phyloP scores from a whole-genome alignment of 768 basidiomycete genomes.

The Kockovaella imperatae region DNA sequence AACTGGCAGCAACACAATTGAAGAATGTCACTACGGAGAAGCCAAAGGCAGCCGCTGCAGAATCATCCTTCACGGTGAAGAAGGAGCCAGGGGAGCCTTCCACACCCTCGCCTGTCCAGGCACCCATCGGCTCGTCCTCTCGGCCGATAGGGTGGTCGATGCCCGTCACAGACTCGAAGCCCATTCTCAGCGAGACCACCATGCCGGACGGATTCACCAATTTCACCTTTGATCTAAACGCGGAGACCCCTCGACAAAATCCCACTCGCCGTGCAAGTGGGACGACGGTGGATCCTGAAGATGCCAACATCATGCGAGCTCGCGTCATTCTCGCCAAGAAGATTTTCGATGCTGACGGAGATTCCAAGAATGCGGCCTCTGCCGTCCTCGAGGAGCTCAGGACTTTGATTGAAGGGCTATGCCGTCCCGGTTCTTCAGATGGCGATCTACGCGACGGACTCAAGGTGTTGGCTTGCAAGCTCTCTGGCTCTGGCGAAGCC shows the following conservation, averaged over 20 bases:
- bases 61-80: conserved; percentile 26
- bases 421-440: conserved; percentile 54
- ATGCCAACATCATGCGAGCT: conserved; percentile 85
- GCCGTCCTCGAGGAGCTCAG: conserved; percentile 52
- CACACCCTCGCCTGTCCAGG: conserved; percentile 2
- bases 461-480: conserved; percentile 68
- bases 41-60: conserved; percentile 9
- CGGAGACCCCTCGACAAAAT: not conserved
- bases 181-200: conserved; percentile 13
- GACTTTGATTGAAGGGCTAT: conserved; percentile 60
- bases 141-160: not conserved
- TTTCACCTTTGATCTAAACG: conserved; percentile 10
- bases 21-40: conserved; percentile 48
- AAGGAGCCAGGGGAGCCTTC: conserved; percentile 16
- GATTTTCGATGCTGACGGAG: conserved; percentile 44
- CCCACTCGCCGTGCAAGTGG: conserved; percentile 5
- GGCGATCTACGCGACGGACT: conserved; percentile 58
- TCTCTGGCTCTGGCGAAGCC: conserved; percentile 54
- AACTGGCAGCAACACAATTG: conserved; percentile 59
- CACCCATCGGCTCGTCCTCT: not conserved
- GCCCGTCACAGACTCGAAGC: conserved; percentile 20
- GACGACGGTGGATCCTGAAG: conserved; percentile 58
- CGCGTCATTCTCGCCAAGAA: conserved; percentile 81
- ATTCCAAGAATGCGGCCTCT: conserved; percentile 55
- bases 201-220: conserved; percentile 11